Conservation (phyloP, 129 eudicot species). For the Dittrichia graveolens region DNA sequence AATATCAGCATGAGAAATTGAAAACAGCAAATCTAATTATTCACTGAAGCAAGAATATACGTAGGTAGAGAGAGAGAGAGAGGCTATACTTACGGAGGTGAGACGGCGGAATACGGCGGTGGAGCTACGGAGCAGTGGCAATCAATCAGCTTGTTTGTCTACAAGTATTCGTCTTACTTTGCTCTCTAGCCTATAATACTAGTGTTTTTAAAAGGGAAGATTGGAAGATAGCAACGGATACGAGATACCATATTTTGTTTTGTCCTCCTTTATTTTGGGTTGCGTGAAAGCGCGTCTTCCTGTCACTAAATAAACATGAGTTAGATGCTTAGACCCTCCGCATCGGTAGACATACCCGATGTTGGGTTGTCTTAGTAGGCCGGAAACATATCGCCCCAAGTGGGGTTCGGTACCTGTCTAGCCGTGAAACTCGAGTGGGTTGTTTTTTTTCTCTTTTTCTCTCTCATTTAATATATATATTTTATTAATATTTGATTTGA, state of each 20-base stretch:
- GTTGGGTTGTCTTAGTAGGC: too few relatives aligned
- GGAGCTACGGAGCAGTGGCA: conserved; percentile 7
- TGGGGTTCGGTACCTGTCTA: too few relatives aligned
- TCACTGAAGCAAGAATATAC: not conserved
- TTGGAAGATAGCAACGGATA: conserved; percentile 10
- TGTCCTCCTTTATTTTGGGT: not conserved
- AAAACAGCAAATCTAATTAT: not conserved
- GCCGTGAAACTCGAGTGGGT: too few relatives aligned
- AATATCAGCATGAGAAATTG: not conserved
- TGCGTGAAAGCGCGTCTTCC: conserved; percentile 11
- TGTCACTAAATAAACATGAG: not conserved
- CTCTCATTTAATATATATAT: too few relatives aligned
- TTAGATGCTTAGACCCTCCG: too few relatives aligned
- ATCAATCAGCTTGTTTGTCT: conserved; percentile 38
- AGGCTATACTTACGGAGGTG: conserved; percentile 17
- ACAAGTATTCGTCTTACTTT: conserved; percentile 31
- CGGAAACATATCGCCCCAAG: too few relatives aligned
- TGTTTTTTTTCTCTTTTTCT: too few relatives aligned
- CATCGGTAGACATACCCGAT: too few relatives aligned
- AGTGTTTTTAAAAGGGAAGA: not conserved
- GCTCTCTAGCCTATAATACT: not conserved
- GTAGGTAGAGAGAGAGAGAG: not conserved
- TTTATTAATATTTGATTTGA: too few relatives aligned
- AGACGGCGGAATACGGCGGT: conserved; percentile 1
- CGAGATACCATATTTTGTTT: conserved; percentile 4